Conservation (phyloP, 106 monocot species). For the Dendrobium chrysotoxum region DNA sequence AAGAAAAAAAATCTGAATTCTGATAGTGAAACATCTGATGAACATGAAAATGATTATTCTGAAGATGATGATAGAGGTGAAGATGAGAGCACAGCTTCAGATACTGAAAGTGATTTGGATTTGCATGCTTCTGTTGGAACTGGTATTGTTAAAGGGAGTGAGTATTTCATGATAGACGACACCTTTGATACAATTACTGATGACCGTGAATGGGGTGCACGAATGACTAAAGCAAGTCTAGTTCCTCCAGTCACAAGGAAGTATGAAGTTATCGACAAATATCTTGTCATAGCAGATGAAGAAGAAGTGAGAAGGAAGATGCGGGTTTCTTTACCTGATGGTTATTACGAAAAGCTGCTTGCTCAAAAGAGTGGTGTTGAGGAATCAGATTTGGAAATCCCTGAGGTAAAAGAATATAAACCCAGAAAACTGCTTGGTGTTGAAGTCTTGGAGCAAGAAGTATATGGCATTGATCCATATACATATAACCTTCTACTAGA, state of each 20-base stretch:
- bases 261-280: constrained; percentile 91
- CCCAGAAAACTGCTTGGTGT: constrained; percentile 83
- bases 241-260: constrained; percentile 95
- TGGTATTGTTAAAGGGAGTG: constrained; percentile 40
- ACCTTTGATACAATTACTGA: constrained; percentile 45
- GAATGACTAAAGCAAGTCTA: constrained; percentile 99
- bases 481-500: constrained; percentile 96
- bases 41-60: constrained; percentile 49
- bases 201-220: constrained; percentile 98
- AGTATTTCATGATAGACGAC: constrained; percentile 45
- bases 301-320: constrained; percentile 84
- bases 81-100: constrained; percentile 62
- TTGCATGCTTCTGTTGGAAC: constrained; percentile 22
- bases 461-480: constrained; percentile 98
- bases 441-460: constrained; percentile 97
- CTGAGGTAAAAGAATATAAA: constrained; percentile 97
- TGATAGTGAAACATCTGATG: constrained; percentile 89
- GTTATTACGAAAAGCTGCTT: constrained; percentile 72
- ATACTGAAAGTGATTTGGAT: constrained; percentile 83
- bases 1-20: constrained; percentile 60
- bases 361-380: constrained; percentile 71
- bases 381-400: constrained; percentile 86
- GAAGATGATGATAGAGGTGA: constrained; percentile 55
- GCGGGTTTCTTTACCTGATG: constrained; percentile 88
- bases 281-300: constrained; percentile 90